Conservation (phyloP, 129 eudicot species). For the Pittosporum tobira region DNA sequence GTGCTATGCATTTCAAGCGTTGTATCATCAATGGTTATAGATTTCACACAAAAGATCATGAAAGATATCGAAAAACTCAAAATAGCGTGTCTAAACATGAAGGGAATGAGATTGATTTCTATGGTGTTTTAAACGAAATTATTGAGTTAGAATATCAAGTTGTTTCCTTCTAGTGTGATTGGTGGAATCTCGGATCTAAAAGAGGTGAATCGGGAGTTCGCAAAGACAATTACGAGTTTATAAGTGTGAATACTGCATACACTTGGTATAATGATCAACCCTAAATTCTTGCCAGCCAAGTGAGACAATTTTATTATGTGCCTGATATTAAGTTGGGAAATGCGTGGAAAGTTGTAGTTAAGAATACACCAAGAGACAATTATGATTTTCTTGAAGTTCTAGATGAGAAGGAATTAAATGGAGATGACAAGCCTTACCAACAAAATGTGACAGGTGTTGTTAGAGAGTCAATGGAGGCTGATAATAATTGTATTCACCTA, state of each 20-base stretch:
- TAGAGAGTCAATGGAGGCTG: not conserved
- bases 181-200: not conserved
- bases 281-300: not conserved
- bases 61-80: not conserved
- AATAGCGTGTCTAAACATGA: slow-evolving; percentile 6
- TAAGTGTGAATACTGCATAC: not conserved
- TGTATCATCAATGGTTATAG: not conserved
- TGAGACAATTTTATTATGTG: not conserved
- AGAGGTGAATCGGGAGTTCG: not conserved
- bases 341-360: not conserved
- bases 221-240: not conserved
- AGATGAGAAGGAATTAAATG: not conserved
- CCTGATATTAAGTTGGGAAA: not conserved
- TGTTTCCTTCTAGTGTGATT: too few relatives aligned
- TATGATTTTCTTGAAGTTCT: not conserved
- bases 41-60: not conserved
- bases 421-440: not conserved
- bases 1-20: not conserved
- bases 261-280: not conserved
- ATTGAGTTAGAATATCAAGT: not conserved
- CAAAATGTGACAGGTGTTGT: not conserved
- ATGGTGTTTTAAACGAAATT: not conserved
- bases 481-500: not conserved
- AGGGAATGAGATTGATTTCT: not conserved
- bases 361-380: not conserved